Conservation (phyloP, 495 filamentous ascomycete genomes). For the Darksidea phi region DNA sequence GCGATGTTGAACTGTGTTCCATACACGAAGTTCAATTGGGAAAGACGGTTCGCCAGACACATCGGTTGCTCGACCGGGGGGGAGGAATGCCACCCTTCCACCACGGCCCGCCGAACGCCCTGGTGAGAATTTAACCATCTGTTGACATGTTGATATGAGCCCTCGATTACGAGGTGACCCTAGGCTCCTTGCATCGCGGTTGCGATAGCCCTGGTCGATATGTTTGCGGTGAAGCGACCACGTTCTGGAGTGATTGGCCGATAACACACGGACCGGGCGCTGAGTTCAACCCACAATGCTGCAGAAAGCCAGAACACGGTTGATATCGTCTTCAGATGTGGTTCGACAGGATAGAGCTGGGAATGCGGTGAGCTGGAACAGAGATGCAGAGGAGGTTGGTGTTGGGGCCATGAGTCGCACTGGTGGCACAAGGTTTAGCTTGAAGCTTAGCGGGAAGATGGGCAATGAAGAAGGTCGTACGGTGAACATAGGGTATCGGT, state of each 20-base stretch:
- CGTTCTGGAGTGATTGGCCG: slow-evolving; percentile 34
- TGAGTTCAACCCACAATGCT: slow-evolving; percentile 9
- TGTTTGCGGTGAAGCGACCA: slow-evolving; percentile 27
- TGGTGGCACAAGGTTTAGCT: neutral
- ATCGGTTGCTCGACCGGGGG: too few relatives aligned
- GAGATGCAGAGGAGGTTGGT: neutral
- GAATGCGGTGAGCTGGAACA: neutral
- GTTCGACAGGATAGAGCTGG: neutral
- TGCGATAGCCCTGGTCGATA: slow-evolving; percentile 10
- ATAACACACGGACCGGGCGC: neutral
- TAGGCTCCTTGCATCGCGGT: neutral
- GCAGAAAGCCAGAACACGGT: slow-evolving; percentile 1
- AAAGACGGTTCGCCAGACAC: too few relatives aligned
- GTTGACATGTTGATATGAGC: too few relatives aligned
- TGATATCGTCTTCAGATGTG: neutral
- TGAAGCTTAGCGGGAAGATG: neutral
- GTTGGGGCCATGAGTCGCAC: slow-evolving; percentile 1
- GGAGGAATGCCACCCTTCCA: too few relatives aligned
- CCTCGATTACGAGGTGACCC: too few relatives aligned
- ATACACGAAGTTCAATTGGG: too few relatives aligned
- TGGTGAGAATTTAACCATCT: too few relatives aligned
- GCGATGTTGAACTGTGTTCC: too few relatives aligned
- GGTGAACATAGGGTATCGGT: neutral
- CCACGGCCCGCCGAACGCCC: too few relatives aligned
- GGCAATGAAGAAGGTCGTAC: neutral